phyloP scores from a whole-genome alignment of 768 basidiomycete genomes.

The Pilatotrama ljubarskyi region DNA sequence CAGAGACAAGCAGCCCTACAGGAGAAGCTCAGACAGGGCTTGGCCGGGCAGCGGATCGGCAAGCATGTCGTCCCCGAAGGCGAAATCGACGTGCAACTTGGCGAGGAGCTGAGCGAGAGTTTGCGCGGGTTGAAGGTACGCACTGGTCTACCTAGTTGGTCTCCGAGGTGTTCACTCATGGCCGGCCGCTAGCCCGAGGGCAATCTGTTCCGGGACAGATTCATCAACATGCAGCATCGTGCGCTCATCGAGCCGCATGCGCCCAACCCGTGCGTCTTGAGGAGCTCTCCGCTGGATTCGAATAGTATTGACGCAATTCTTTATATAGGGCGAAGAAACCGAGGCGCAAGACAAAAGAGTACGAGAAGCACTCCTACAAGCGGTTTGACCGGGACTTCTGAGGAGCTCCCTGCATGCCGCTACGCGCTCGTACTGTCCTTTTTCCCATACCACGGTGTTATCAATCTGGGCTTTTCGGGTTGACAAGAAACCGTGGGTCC shows the following conservation, averaged over 20 bases:
- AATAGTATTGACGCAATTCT: slow-evolving; percentile 1
- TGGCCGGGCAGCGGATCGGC: slow-evolving; percentile 76
- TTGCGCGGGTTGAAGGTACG: slow-evolving; percentile 80
- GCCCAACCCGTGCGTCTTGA: slow-evolving; percentile 63
- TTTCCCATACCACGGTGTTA: too few relatives aligned
- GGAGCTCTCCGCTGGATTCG: background rate
- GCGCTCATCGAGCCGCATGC: slow-evolving; percentile 85
- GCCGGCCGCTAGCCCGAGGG: slow-evolving; percentile 77
- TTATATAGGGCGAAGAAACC: slow-evolving; percentile 51
- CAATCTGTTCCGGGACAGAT: slow-evolving; percentile 88
- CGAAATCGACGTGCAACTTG: slow-evolving; percentile 81
- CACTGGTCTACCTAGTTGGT: background rate
- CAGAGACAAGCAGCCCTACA: slow-evolving; percentile 44
- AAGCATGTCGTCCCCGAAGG: slow-evolving; percentile 73
- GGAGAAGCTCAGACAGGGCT: slow-evolving; percentile 56
- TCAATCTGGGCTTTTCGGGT: too few relatives aligned
- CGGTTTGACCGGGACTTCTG: slow-evolving; percentile 50
- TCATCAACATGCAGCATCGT: slow-evolving; percentile 83
- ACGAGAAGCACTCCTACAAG: slow-evolving; percentile 83
- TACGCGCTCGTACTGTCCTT: background rate
- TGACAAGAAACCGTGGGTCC: too few relatives aligned
- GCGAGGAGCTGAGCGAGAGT: slow-evolving; percentile 86
- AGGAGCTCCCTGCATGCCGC: background rate
- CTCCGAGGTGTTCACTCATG: background rate
- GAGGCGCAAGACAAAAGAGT: slow-evolving; percentile 55